Percentiles rank a stretch among this genome's conserved stretches.
These are phyloP conservation scores for Xanthoconium stramineum DNA, from an alignment of 768 basidiomycete species.

Conservation along the genomic window DNA sequence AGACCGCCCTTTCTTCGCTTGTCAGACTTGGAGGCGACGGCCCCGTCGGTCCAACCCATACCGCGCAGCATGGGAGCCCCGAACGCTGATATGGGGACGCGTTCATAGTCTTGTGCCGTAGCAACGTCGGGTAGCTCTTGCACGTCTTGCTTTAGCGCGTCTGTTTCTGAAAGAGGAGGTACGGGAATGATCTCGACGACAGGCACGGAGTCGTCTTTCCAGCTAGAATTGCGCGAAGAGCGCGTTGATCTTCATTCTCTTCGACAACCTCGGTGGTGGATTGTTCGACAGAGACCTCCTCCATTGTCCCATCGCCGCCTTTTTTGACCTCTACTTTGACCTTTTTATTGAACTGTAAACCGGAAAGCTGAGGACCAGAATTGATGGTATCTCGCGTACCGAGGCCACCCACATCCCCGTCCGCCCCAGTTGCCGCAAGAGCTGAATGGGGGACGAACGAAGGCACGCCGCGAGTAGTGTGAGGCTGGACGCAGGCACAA, in stretches of 20 bases:
- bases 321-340: slow-evolving; percentile 33
- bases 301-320: slow-evolving; percentile 14
- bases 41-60: slow-evolving; percentile 94
- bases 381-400: slow-evolving; percentile 76
- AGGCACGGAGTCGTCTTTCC: slow-evolving; percentile 36
- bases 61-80: slow-evolving; percentile 90
- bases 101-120: slow-evolving; percentile 80
- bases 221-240: slow-evolving; percentile 76
- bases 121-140: slow-evolving; percentile 73
- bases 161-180: slow-evolving; percentile 66
- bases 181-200: slow-evolving; percentile 62
- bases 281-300: slow-evolving; percentile 1
- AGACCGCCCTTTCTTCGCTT: slow-evolving; percentile 52
- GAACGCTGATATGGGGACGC: slow-evolving; percentile 89
- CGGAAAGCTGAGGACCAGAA: slow-evolving; percentile 66
- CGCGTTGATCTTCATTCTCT: slow-evolving; percentile 74
- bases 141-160: slow-evolving; percentile 84
- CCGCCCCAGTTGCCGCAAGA: slow-evolving; percentile 51
- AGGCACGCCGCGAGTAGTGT: slow-evolving; percentile 6
- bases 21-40: slow-evolving; percentile 58
- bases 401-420: slow-evolving; percentile 75
- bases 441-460: slow-evolving; percentile 68
- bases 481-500: slow-evolving; percentile 14
- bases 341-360: slow-evolving; percentile 52
- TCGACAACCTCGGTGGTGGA: slow-evolving; percentile 35